These are phyloP conservation scores for Diutina scorzettiae DNA, from an alignment of 1,139 yeast species.

Conservation along the genomic window DNA sequence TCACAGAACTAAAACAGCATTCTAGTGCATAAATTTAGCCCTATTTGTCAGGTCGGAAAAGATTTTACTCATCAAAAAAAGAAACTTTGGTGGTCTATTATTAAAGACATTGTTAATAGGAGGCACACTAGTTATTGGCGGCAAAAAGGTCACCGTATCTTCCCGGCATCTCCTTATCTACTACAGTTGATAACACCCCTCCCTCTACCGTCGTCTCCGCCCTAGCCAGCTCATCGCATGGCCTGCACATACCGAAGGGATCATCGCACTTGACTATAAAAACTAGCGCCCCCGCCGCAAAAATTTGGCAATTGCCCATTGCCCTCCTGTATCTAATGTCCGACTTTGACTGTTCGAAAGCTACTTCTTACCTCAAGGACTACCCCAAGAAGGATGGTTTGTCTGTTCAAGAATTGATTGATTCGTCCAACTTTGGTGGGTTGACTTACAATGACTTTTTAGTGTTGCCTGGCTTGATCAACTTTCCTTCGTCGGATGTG, in stretches of 20 bases:
- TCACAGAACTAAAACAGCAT: too few species aligned
- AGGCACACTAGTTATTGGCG: too few species aligned
- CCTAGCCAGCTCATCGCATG: not conserved
- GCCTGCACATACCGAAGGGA: not conserved
- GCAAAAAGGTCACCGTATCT: too few species aligned
- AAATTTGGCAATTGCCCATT: conserved; percentile 6
- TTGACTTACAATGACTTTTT: conserved; percentile 94
- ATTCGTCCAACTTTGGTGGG: conserved; percentile 86
- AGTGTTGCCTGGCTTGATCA: conserved; percentile 89
- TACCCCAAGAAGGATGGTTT: conserved; percentile 77
- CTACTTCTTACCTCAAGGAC: conserved; percentile 51
- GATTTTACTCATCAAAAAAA: too few species aligned
- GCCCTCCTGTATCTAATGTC: conserved; percentile 3
- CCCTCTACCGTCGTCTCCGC: too few species aligned
- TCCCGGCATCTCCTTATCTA: too few species aligned
- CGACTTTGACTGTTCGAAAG: conserved; percentile 46
- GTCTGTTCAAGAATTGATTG: conserved; percentile 74
- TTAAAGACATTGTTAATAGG: too few species aligned
- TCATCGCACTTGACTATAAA: not conserved
- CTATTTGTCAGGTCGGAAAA: too few species aligned
- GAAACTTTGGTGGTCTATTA: too few species aligned
- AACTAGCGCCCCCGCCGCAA: not conserved
- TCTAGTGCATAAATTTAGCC: too few species aligned
- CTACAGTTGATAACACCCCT: too few species aligned
- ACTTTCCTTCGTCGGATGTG: conserved; percentile 73